phyloP scores from a whole-genome alignment of 805 yeast genomes.

The Yarrowia divulgata region DNA sequence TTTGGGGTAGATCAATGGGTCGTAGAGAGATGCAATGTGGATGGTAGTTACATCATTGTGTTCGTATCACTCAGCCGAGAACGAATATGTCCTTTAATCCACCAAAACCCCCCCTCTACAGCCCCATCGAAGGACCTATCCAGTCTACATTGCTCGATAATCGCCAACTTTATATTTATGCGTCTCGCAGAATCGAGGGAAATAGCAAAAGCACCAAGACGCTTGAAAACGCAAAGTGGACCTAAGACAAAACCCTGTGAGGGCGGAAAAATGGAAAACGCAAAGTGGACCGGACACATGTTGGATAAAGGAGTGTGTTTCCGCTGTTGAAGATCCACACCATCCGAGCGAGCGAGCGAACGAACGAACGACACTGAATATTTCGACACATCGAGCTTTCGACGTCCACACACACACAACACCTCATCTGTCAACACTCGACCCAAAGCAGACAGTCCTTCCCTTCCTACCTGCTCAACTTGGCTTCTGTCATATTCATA shows the following conservation, averaged over 20 bases:
- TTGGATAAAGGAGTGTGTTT: conserved; percentile 18
- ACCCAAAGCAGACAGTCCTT: not conserved
- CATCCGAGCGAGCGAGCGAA: too few relatives aligned
- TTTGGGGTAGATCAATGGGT: not conserved
- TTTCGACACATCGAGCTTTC: not conserved
- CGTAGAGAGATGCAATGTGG: not conserved
- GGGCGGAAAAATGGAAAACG: conserved; percentile 26
- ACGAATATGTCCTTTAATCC: not conserved
- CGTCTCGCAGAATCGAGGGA: conserved; percentile 22
- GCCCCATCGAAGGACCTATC: not conserved
- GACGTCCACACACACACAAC: too few relatives aligned
- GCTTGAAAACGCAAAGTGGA: conserved; percentile 1
- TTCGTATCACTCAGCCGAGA: not conserved
- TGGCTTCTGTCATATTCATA: not conserved
- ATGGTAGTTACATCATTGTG: not conserved
- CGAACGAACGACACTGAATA: not conserved
- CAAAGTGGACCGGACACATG: not conserved
- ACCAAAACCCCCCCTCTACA: not conserved
- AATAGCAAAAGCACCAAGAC: conserved; percentile 21
- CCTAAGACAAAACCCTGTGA: conserved; percentile 4
- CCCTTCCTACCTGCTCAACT: too few relatives aligned
- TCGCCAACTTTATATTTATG: not conserved
- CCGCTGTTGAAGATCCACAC: conserved; percentile 1
- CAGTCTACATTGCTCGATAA: conserved; percentile 21
- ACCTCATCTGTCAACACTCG: not conserved